Evolutionary conservation across 371 early-diverging fungal species (phyloP), one percentile per base, ranked within the genome.

Genomic region (Umbelopsis sp.): DNA sequence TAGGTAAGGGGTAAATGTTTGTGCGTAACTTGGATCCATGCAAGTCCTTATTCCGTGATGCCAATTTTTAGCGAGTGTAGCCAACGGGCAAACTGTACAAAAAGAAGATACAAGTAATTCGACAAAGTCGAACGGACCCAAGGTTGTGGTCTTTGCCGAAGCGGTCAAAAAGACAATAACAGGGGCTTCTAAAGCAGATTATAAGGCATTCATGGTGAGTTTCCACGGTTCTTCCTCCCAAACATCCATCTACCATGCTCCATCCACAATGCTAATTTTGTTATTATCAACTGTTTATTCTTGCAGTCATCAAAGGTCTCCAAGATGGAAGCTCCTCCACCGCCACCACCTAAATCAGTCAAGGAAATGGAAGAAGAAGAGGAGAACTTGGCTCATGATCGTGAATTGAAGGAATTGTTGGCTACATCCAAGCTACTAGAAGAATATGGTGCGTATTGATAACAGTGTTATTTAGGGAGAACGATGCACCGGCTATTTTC

Each of bases 101-200:
- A 1, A 18, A 16, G 57, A 35, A 29, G 57, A 29, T 3, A 35
- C 29, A 11, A 11, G 32, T 9, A n/a, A 24, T 7, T 35, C 24
- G 25, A 53, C 16, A 63, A 64, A 68, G n/a, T 12, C 69, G 11
- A 46, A 37, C 4, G 83, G 71, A 3, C 83, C 80, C 24, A 63
- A 70, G 46, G 78, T 83, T 8, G 76, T 79, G 67, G 83, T 83
- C 3, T 83, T 83, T 53, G 79, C 77, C 66, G 76, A 71, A 11
- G 77, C 76, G 11, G 57, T 68, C 1, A 72, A 78, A 57, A 63
- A 69, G 32, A 78, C 72, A 32, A 75, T 77, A 22, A 65, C 75
- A 4, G 44, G 63, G 4, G 45, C 72, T 8, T 75, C 72, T 64
- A 72, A 76, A 53, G 67, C 72, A 9, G 76, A 68, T 0, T 79